Conservation (phyloP, 257 asterid species). For the Solanum gracilifrons region DNA sequence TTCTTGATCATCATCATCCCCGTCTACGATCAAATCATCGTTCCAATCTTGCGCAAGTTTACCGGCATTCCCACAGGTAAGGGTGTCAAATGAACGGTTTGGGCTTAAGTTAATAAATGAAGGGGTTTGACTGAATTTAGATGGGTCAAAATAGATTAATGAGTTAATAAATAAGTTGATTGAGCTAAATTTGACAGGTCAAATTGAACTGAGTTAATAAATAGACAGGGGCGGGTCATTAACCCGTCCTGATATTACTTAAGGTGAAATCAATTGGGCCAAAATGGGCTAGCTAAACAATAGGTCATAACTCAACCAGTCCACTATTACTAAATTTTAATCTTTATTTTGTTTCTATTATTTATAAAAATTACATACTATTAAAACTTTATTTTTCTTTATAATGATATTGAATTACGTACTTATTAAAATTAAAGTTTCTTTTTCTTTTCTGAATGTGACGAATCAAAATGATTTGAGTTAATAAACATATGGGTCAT, state of each 20-base stretch:
- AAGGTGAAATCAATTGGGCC: not conserved
- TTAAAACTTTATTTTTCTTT: not conserved
- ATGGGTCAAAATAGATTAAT: not conserved
- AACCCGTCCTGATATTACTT: not conserved
- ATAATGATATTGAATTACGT: not conserved
- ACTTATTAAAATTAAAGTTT: too few species aligned
- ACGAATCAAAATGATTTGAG: not conserved
- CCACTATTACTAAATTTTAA: not conserved
- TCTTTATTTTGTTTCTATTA: not conserved
- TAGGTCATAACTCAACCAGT: not conserved
- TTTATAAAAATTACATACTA: not conserved
- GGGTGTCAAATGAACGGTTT: not conserved
- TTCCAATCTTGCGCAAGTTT: constrained; percentile 39
- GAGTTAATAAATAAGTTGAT: not conserved
- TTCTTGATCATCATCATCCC: constrained; percentile 48
- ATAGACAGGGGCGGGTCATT: accelerated
- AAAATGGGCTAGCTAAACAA: not conserved
- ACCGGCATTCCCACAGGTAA: constrained; percentile 57
- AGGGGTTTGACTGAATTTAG: not conserved
- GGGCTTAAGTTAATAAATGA: not conserved
- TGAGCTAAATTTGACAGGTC: not conserved
- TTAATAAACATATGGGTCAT: not conserved
- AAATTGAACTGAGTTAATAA: not conserved
- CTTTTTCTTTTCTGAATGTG: not conserved
- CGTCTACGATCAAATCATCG: constrained; percentile 40